These are phyloP conservation scores for Ascochyta viciae-villosae DNA, from an alignment of 2,329 filamentous ascomycete genomes.

Conservation along the genomic window DNA sequence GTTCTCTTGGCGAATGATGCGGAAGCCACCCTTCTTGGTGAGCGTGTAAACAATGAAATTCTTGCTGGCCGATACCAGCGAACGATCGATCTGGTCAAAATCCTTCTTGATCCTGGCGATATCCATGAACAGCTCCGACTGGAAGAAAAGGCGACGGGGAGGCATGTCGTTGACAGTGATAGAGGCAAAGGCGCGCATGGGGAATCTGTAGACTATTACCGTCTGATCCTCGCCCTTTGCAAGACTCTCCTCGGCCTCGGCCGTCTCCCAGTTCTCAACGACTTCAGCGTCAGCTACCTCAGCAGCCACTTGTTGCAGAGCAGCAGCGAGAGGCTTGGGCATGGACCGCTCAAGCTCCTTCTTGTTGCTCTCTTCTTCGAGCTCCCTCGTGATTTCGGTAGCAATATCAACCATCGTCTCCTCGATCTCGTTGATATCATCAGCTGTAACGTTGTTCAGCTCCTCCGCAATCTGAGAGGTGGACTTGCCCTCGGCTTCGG, in stretches of 20 bases:
- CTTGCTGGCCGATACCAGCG: slow-evolving; percentile 85
- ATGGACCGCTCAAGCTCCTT: slow-evolving; percentile 60
- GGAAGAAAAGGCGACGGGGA: slow-evolving; percentile 68
- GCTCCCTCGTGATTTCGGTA: slow-evolving; percentile 53
- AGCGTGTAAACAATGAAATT: slow-evolving; percentile 94
- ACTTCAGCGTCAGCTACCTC: slow-evolving; percentile 63
- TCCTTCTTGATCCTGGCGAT: slow-evolving; percentile 96
- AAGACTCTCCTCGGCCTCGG: slow-evolving; percentile 73
- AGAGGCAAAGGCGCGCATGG: slow-evolving; percentile 94
- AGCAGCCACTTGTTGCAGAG: slow-evolving; percentile 65
- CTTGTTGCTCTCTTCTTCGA: slow-evolving; percentile 62
- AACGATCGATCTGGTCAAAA: slow-evolving; percentile 96
- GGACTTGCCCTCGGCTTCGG: slow-evolving; percentile 50
- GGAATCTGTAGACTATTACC: slow-evolving; percentile 91
- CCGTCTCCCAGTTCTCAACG: slow-evolving; percentile 92
- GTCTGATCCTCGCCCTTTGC: slow-evolving; percentile 72
- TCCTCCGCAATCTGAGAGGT: slow-evolving; percentile 57
- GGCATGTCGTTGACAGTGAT: slow-evolving; percentile 72
- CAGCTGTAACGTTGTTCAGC: slow-evolving; percentile 39
- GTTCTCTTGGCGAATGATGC: slow-evolving; percentile 93
- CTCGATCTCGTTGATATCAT: slow-evolving; percentile 63
- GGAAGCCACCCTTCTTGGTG: slow-evolving; percentile 89
- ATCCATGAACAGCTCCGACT: slow-evolving; percentile 83
- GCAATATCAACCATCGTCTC: slow-evolving; percentile 60
- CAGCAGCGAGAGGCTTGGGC: slow-evolving; percentile 61